Base-by-base conservation (phyloP, 257 asterid species). In the Anisodus tanguticus region DNA sequence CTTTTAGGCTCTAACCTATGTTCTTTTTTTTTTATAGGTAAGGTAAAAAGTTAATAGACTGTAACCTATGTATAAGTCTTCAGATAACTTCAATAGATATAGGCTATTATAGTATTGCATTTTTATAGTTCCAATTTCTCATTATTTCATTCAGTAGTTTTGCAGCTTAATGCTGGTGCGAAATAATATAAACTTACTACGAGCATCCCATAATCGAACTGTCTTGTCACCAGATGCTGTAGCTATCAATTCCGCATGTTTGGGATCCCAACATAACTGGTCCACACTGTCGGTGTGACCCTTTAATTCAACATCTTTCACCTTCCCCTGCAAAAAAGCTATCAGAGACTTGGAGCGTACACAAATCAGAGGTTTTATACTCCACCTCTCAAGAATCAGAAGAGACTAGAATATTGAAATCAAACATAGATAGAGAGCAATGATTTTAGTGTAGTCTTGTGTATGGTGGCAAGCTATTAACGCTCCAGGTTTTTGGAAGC, bases 221-320 rank as follows among this genome's bases (percentile, higher is more conserved):
- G 98, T 97, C 90, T 93, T 97, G 91, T 97, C 98, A 72, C 97
- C 98, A 0, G 99, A 97, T 86, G 99, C 98, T 58, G 99, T 97
- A 83, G 98, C 99, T 79, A 97, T 92, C 90, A 97, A 87, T 84
- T 97, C 99, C n/a, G 97, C 92, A 88, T 97, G 98, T 84, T 95
- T 97, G 11, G 99, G 99, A 86, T 97, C 98, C 99, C 99, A 97
- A 87, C 99, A 97, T 85, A 97, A 88, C 91, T 97, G 99, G 89
- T 97, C 99, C 54, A 95, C 99, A 84, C 99, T 97, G 88, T 95
- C 99, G 55, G 96, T 86, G 78, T 95, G 99, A 82, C 98, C 99
- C 88, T 93, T 97, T 59, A 97, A 89, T 88, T 97, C 99, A 59
- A 93, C 90, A 86, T 97, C 99, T 90, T 97, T 97, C 70, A 64